Percentiles rank a stretch among this genome's conserved stretches.
Conservation (phyloP, 768 basidiomycete species). For the Rhodosporidiobolus odoratus region DNA sequence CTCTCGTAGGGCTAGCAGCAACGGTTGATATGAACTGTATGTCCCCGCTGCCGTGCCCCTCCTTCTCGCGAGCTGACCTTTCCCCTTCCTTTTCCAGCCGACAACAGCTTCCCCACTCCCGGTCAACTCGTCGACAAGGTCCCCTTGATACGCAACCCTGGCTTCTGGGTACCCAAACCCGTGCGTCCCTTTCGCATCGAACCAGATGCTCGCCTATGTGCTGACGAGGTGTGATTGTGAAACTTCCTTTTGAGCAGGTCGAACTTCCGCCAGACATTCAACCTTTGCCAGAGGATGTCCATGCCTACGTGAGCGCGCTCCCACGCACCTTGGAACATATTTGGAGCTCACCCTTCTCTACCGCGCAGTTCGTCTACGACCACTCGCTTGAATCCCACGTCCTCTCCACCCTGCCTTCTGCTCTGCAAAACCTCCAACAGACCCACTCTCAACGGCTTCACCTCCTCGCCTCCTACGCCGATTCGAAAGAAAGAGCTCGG, state of each 20-base stretch:
- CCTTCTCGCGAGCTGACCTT: no score
- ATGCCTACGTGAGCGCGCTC: constrained; percentile 67
- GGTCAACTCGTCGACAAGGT: constrained; percentile 47
- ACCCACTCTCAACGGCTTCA: constrained; percentile 65
- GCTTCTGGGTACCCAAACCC: constrained; percentile 73
- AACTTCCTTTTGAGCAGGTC: constrained; percentile 54
- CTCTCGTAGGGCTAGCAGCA: no score
- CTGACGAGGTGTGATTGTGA: background rate
- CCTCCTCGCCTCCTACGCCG: constrained; percentile 64
- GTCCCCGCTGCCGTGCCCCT: no score
- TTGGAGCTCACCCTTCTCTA: constrained; percentile 21
- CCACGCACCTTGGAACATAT: background rate
- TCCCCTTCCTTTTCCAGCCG: background rate
- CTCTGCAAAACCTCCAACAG: constrained; percentile 61
- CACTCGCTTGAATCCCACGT: constrained; percentile 87
- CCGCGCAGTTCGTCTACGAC: constrained; percentile 81
- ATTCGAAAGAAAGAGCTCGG: constrained; percentile 51
- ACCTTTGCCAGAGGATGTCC: constrained; percentile 83
- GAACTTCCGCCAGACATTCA: constrained; percentile 85
- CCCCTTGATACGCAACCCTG: constrained; percentile 87
- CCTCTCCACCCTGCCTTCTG: constrained; percentile 66
- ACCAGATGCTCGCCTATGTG: constrained; percentile 32
- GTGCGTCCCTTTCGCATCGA: constrained; percentile 49
- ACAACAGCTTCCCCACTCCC: background rate
- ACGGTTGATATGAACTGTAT: no score